A percentile compares a stretch with the other conserved stretches of the same genome.
Evolutionary conservation across 352 stramenopile genomes (phyloP).

Genomic region (Pythium volutum): DNA sequence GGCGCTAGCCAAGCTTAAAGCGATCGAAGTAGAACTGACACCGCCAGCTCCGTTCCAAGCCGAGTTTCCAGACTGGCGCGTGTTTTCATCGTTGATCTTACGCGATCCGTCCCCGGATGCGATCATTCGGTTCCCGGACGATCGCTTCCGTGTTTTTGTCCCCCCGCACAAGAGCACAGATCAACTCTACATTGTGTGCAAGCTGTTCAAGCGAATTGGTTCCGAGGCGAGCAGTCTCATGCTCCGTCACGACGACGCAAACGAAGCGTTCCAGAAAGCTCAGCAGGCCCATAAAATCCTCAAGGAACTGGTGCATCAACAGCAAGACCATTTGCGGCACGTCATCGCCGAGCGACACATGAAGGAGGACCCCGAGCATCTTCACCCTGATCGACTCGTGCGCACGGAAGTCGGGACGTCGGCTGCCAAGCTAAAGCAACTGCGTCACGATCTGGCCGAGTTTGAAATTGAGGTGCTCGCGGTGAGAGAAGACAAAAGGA

Average conservation of each 20-base stretch:
- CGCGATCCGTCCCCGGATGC: conserved; percentile 42
- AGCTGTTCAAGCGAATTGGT: conserved; percentile 51
- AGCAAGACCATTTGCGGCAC: conserved; percentile 34
- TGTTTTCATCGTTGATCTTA: conserved; percentile 39
- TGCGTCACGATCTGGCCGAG: conserved; percentile 34
- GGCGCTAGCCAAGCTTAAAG: conserved; percentile 19
- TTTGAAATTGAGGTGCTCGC: conserved; percentile 32
- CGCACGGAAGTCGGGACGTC: conserved; percentile 23
- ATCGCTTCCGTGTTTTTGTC: conserved; percentile 43
- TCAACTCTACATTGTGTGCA: conserved; percentile 42
- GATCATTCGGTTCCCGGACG: conserved; percentile 41
- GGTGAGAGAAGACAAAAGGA: background rate
- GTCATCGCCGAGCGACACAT: conserved; percentile 30
- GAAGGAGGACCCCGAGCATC: conserved; percentile 21
- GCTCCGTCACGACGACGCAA: conserved; percentile 21
- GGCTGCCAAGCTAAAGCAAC: conserved; percentile 48
- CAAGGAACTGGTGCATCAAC: conserved; percentile 35
- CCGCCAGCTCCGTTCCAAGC: background rate
- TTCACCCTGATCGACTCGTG: too few species aligned
- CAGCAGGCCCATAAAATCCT: conserved; percentile 29
- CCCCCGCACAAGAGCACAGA: conserved; percentile 10
- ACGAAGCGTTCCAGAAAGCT: conserved; percentile 26
- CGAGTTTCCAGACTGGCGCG: conserved; percentile 26
- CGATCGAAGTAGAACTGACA: conserved; percentile 15
- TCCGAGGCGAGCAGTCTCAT: conserved; percentile 26